Evolutionary conservation across 352 stramenopile genomes (phyloP), one percentile per base, ranked within the genome.

Genomic region (Elongisporangium undulatum): DNA sequence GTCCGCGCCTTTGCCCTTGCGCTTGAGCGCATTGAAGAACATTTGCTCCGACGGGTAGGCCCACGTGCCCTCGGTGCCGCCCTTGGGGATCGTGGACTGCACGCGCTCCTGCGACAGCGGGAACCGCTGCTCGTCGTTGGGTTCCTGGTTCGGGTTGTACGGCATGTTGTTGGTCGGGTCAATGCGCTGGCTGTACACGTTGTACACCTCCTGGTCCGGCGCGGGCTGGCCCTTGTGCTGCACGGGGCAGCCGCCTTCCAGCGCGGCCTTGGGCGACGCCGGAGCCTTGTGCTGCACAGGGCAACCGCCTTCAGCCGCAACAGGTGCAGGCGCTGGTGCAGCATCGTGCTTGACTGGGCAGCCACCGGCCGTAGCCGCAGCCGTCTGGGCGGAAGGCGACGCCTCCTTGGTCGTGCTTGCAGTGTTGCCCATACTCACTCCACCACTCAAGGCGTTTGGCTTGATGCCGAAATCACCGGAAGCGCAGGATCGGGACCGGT

Each of bases 151-250:
- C 34, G 90, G 85, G 63, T 98, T 97, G 60, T 89, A 82, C 53
- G 97, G 97, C 97, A 99, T 99, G 74, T 98, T 97, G 75, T 99
- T 99, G 23, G 82, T 98, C 38, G 97, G 96, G 80, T 99, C 95
- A 26, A 98, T 93, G 55, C 81, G 92, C 75, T 99, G 92, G 54
- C 90, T 93, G 76, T 99, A 99, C 21, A 99, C 97, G 73, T 99
- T 98, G 85, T 98, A 99, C 52, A 95, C 74, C 61, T 93, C 85
- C 39, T 67, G 69, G 17, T 70, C 53, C 6, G 41, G 17, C 16
- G 51, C 53, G 22, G 68, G 59, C 19, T 67, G 63, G 45, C 59
- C 62, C 38, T 76, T 67, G 26, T 68, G 68, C 56, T 80, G 67
- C 26, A 93, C 78, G 16, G 83, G 83, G 55, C 83, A 92, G 16